These are phyloP conservation scores for Coffea humblotiana DNA, from an alignment of 305 asterid genomes.

Conservation along the genomic window DNA sequence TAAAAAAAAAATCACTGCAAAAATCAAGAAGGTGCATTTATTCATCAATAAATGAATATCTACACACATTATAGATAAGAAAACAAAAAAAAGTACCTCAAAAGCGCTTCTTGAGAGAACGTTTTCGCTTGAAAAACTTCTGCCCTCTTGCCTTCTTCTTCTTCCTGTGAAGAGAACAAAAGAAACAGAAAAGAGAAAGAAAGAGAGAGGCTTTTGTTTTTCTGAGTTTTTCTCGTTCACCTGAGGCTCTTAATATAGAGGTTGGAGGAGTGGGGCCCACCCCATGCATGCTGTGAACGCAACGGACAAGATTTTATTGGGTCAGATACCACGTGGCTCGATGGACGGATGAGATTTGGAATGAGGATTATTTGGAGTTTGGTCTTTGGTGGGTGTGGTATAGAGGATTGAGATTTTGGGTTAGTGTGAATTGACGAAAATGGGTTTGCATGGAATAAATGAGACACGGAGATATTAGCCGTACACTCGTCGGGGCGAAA, in stretches of 20 bases:
- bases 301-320: not conserved
- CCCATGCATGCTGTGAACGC: not conserved
- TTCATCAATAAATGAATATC: not conserved
- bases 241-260: constrained; percentile 3
- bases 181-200: not conserved
- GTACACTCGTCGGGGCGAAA: not conserved
- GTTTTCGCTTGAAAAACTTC: not conserved
- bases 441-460: not conserved
- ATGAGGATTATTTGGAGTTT: not conserved
- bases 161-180: not conserved
- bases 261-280: not conserved
- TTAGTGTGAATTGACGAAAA: not conserved
- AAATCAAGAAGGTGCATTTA: not conserved
- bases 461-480: not conserved
- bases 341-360: constrained; percentile 1
- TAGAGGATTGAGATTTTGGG: not conserved
- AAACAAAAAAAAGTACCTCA: not conserved
- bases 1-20: not conserved
- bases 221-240: not conserved
- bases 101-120: not conserved
- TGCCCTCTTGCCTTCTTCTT: not conserved
- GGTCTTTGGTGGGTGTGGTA: not conserved
- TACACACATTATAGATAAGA: no score
- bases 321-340: not conserved
- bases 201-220: not conserved